Conservation (phyloP, 169 alveolate species). For the Pseudocohnilembus persalinus region DNA sequence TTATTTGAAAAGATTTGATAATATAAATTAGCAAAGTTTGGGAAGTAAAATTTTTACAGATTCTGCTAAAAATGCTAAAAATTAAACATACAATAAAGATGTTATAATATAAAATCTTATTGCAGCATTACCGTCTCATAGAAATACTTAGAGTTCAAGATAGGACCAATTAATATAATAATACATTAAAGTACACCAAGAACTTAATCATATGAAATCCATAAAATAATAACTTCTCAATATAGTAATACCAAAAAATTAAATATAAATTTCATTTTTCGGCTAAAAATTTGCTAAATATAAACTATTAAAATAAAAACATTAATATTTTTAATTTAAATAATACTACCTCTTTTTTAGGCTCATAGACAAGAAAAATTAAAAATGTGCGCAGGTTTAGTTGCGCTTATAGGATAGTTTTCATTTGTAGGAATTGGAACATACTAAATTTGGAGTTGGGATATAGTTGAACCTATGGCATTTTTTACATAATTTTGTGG, state of each 20-base stretch:
- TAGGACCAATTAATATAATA: background rate
- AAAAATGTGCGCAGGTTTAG: background rate
- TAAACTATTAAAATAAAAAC: no score
- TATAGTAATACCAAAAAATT: background rate
- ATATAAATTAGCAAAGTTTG: background rate
- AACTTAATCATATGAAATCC: background rate
- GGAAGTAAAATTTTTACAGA: slow-evolving; percentile 14
- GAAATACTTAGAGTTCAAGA: background rate
- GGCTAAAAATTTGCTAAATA: no score
- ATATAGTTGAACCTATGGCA: slow-evolving; percentile 27
- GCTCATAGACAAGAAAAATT: background rate
- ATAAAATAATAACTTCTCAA: background rate
- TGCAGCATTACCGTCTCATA: background rate
- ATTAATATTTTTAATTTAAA: no score
- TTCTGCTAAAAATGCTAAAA: background rate
- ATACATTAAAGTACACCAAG: background rate
- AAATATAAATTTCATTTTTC: background rate
- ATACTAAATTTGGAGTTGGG: slow-evolving; percentile 25
- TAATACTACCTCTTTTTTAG: background rate
- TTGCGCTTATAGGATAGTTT: slow-evolving; percentile 3
- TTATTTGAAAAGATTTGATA: slow-evolving; percentile 14
- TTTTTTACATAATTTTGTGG: slow-evolving; percentile 8
- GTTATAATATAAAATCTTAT: slow-evolving; percentile 3
- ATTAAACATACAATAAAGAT: background rate
- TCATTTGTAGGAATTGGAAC: slow-evolving; percentile 18